Percentiles rank a stretch among this genome's conserved stretches.
Evolutionary conservation across 768 basidiomycete species (phyloP).

Genomic region (Macrolepiota dolichaula): DNA sequence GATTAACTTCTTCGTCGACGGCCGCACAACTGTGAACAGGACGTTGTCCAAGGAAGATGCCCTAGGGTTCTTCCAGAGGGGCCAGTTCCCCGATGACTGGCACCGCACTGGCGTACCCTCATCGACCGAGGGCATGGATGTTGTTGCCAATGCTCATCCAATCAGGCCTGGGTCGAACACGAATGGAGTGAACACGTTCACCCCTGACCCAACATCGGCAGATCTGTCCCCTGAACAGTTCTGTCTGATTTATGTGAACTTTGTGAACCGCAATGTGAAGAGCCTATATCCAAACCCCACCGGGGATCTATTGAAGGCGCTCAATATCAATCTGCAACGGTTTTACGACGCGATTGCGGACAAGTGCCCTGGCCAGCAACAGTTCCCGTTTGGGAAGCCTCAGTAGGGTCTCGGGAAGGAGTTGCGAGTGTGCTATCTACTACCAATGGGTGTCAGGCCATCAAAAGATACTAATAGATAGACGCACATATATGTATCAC

Average conservation of each 20-base stretch:
- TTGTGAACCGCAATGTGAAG: slow-evolving; percentile 14
- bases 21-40: slow-evolving; percentile 12
- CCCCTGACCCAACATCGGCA: slow-evolving; percentile 11
- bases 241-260: slow-evolving; percentile 17
- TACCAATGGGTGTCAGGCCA: no score
- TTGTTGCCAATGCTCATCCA: slow-evolving; percentile 10
- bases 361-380: not conserved
- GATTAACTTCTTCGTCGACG: slow-evolving; percentile 16
- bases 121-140: slow-evolving; percentile 3
- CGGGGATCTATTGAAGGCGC: slow-evolving; percentile 3
- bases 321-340: slow-evolving; percentile 12
- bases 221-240: slow-evolving; percentile 1
- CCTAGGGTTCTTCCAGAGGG: slow-evolving; percentile 16
- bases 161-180: slow-evolving; percentile 14
- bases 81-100: slow-evolving; percentile 14
- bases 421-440: not conserved
- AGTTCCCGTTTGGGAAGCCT: not conserved
- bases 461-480: not conserved
- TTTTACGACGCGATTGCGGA: not conserved
- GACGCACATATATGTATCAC: not conserved
- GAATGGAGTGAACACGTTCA: slow-evolving; percentile 13
- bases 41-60: slow-evolving; percentile 13
- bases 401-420: no score
- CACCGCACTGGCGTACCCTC: slow-evolving; percentile 9
- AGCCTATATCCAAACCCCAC: slow-evolving; percentile 16